phyloP scores from a whole-genome alignment of 2,329 filamentous ascomycete genomes.

The Colletotrichum brevisporum region DNA sequence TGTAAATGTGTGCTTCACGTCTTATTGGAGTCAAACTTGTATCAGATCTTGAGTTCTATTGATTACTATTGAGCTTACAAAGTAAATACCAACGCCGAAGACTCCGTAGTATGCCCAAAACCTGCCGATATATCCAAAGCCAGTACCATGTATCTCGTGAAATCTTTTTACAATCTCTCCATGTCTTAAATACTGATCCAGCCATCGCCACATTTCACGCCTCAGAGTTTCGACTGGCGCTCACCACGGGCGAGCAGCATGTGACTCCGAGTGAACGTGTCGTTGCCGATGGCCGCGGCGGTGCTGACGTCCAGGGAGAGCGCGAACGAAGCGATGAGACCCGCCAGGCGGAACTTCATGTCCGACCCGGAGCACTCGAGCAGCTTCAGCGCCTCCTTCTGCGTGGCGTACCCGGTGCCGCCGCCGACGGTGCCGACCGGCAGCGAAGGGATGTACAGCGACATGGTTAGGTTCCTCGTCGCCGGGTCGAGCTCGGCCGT shows the following conservation, averaged over 20 bases:
- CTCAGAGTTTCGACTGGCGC: slow-evolving; percentile 6
- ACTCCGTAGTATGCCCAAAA: too few species aligned
- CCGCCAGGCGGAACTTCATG: slow-evolving; percentile 8
- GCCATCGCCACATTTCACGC: too few species aligned
- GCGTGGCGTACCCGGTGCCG: slow-evolving; percentile 21
- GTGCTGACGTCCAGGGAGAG: slow-evolving; percentile 7
- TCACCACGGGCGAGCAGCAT: slow-evolving; percentile 19
- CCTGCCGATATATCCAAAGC: too few species aligned
- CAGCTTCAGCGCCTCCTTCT: slow-evolving; percentile 18
- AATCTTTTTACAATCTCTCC: too few species aligned
- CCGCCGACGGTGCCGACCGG: slow-evolving; percentile 16
- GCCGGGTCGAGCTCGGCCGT: slow-evolving; percentile 16
- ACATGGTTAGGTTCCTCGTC: slow-evolving; percentile 14
- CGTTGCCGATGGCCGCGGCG: slow-evolving; percentile 11
- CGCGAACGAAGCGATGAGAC: slow-evolving; percentile 18
- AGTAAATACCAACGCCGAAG: too few species aligned
- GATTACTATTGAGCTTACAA: too few species aligned
- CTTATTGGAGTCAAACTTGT: too few species aligned
- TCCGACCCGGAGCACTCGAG: slow-evolving; percentile 9
- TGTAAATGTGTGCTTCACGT: too few species aligned
- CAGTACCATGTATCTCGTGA: too few species aligned
- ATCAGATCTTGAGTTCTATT: too few species aligned
- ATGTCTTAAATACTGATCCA: too few species aligned
- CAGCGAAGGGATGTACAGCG: slow-evolving; percentile 11
- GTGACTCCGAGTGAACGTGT: slow-evolving; percentile 19